Evolutionary conservation across 257 asterid species (phyloP).

Genomic region (Nicotiana obtusifolia): DNA sequence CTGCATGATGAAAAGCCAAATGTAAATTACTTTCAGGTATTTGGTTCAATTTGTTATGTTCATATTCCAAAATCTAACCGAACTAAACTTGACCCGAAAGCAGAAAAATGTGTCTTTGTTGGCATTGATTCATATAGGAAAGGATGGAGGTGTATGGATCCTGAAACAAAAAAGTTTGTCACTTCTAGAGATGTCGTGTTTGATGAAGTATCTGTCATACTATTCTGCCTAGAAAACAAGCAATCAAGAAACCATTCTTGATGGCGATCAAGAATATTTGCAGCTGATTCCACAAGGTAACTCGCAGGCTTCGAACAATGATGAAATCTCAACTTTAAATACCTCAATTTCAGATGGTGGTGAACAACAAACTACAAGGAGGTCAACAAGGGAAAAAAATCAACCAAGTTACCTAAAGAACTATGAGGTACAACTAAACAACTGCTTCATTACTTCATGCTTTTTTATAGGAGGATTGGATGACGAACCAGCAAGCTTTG

Average conservation of each 20-base stretch:
- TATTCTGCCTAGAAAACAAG: not conserved
- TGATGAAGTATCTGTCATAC: conserved; percentile 14
- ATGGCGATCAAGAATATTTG: not conserved
- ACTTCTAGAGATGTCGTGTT: conserved; percentile 15
- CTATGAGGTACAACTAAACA: not conserved
- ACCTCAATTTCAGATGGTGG: not conserved
- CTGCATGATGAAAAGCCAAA: conserved; percentile 10
- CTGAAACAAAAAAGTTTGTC: not conserved
- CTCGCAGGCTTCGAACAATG: not conserved
- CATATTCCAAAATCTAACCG: not conserved
- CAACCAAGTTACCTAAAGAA: conserved; percentile 2
- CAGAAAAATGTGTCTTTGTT: conserved; percentile 6
- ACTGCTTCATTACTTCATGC: not conserved
- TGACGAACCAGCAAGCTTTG: conserved; percentile 9
- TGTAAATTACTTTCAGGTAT: conserved; percentile 14
- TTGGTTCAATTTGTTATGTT: conserved; percentile 17
- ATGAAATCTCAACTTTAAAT: not conserved
- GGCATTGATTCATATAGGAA: conserved; percentile 19
- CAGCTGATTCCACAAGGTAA: not conserved
- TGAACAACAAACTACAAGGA: not conserved
- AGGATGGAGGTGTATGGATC: conserved; percentile 26
- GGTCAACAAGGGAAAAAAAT: not conserved
- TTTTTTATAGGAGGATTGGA: not conserved
- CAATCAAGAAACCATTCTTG: not conserved
- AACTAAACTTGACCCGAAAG: conserved; percentile 25